Percentiles rank a stretch among this genome's conserved stretches.
These are phyloP conservation scores for Imleria badia DNA, from an alignment of 768 basidiomycete species.

Conservation along the genomic window DNA sequence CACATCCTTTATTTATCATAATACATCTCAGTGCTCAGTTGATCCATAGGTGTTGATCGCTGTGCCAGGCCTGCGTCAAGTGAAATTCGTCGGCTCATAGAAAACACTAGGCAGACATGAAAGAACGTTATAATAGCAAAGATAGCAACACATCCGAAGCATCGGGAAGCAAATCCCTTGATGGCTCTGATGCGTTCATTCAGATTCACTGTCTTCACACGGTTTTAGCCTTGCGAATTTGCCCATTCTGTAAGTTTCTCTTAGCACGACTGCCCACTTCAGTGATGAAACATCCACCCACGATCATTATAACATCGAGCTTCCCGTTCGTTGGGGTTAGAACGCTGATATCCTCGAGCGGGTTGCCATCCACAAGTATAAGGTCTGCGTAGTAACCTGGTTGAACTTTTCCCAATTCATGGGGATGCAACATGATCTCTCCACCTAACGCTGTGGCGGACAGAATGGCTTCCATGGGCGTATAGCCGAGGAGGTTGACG, in stretches of 20 bases:
- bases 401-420: slow-evolving; percentile 38
- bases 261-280: slow-evolving; percentile 1
- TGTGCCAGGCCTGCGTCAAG: no score
- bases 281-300: slow-evolving; percentile 10
- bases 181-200: no score
- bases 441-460: slow-evolving; percentile 37
- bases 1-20: no score
- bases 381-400: slow-evolving; percentile 39
- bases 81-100: no score
- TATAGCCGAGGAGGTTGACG: slow-evolving; percentile 34
- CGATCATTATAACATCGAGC: slow-evolving; percentile 36
- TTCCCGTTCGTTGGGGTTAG: slow-evolving; percentile 32
- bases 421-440: slow-evolving; percentile 35
- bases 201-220: neutral
- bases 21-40: no score
- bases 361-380: slow-evolving; percentile 37
- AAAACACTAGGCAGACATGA: no score
- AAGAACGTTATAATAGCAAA: neutral
- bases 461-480: slow-evolving; percentile 39
- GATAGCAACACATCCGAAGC: neutral
- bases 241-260: slow-evolving; percentile 20
- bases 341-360: slow-evolving; percentile 35
- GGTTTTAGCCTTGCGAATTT: slow-evolving; percentile 19
- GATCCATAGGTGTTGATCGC: no score
- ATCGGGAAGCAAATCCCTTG: neutral